Evolutionary conservation across 768 basidiomycete species (phyloP), one percentile per base, ranked within the genome.

Genomic region (Terana coerulea): DNA sequence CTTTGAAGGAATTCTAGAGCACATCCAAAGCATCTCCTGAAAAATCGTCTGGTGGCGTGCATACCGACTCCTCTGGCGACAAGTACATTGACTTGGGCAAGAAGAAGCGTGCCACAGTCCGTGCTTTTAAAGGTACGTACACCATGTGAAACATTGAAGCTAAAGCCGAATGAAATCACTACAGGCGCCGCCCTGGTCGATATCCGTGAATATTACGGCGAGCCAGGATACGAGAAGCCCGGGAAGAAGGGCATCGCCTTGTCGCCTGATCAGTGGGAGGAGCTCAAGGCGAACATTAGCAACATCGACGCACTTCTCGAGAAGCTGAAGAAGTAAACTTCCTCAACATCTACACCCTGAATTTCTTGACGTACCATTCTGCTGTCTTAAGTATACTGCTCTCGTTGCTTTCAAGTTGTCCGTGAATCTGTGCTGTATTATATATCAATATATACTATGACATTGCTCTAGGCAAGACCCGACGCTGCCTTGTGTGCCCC

Each of bases 171-270:
- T 28, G 25, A 10, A 17, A 42, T 17, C 40, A 17, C 8, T 33
- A 14, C 76, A 75, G 85, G 83, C 7, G 72, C 67, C 1, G 61
- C 75, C 3, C 69, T 81, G 36, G 64, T 91, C 22, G 86, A 91
- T 60, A 88, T 91, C 47, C 80, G 89, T 34, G 87, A 91, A 63
- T 91, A 76, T 59, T 92, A 86, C 48, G 73, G 59, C 8, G 60
- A 67, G 9, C 69, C 77, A 1, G 66, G 64, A 0, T 80, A 83
- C 5, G 75, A 79, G 56, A 88, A 85, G 55, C 89, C 90, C 0
- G 87, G 88, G 0, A 91, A 89, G 67, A 92, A 91, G 59, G 90
- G 88, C 8, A 86, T 91, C 46, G 77, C 84, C 0, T 71, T 92
- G 24, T 65, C 70, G 12, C 41, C 69, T 2, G 88, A 90, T 17